These are phyloP conservation scores for Apiotrichum gracile DNA, from an alignment of 1,284 basidiomycete species.

Conservation along the genomic window DNA sequence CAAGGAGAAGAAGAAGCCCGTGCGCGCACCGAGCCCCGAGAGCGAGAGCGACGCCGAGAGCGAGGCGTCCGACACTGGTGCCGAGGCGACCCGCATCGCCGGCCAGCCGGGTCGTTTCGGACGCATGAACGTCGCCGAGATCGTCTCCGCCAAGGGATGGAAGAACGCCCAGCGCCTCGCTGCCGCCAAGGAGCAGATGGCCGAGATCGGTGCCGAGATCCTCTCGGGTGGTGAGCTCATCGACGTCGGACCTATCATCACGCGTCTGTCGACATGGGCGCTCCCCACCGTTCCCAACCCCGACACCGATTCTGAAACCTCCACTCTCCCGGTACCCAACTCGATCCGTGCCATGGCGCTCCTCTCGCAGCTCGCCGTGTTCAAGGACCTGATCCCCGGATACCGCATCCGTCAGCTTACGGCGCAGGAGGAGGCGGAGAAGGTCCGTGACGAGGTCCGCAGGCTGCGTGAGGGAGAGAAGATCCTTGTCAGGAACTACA, in stretches of 20 bases:
- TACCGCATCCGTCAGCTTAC: slow-evolving; percentile 77
- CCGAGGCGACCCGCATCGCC: slow-evolving; percentile 41
- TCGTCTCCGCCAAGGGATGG: slow-evolving; percentile 53
- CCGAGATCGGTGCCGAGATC: slow-evolving; percentile 80
- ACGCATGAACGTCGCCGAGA: slow-evolving; percentile 68
- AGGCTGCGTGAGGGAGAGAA: slow-evolving; percentile 93
- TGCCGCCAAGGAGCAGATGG: slow-evolving; percentile 82
- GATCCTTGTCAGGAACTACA: slow-evolving; percentile 84
- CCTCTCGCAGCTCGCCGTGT: slow-evolving; percentile 86
- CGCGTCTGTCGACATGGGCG: slow-evolving; percentile 79
- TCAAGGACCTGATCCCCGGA: slow-evolving; percentile 91
- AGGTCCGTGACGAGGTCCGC: slow-evolving; percentile 88
- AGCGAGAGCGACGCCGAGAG: slow-evolving; percentile 49
- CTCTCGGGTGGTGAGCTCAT: slow-evolving; percentile 59
- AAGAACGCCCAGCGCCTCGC: slow-evolving; percentile 66
- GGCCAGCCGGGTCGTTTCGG: slow-evolving; percentile 58
- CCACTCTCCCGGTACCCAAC: slow-evolving; percentile 62
- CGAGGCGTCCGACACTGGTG: slow-evolving; percentile 50
- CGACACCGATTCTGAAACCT: slow-evolving; percentile 51
- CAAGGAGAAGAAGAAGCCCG: slow-evolving; percentile 40
- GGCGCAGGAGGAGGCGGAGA: slow-evolving; percentile 84
- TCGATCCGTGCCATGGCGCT: slow-evolving; percentile 82
- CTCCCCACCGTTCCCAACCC: slow-evolving; percentile 62
- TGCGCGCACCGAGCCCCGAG: slow-evolving; percentile 46
- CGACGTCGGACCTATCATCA: slow-evolving; percentile 63